Base-by-base conservation (phyloP, 495 filamentous ascomycete genomes). In the Tirmania nivea region DNA sequence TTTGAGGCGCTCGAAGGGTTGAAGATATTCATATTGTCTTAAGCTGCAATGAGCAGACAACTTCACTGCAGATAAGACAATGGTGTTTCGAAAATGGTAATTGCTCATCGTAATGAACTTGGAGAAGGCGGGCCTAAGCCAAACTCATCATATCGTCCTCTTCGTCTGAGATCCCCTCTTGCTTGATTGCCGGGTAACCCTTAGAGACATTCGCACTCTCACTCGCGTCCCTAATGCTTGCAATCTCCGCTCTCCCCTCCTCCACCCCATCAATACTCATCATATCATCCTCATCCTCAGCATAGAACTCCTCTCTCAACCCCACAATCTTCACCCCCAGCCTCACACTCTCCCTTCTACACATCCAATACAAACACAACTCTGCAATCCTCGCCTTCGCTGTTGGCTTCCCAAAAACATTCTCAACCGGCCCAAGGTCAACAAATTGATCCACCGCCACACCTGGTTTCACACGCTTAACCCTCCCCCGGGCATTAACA, bases 391-490 rank as follows among this genome's bases (percentile, higher is more conserved):
- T 54, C 21, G 63, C 61, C 47, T 39, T 60, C 10, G 61, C 61
- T 34, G 57, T 63, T 52, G 60, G 60, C 50, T 61, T 64, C 5
- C 61, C 61, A 34, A 37, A 58, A 16, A 61, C 47, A 9, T 54
- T 63, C 31, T 54, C 54, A 7, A 64, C 19, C 12, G 61, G 61
- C 8, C 61, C 61, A 53, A 64, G 52, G 42, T 57, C 57, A 31
- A 58, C 53, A 52, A 53, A 50, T 25, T 55, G 54, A 12, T 59
- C 56, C 7, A 53, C 57, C 8, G 4, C 39, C 39, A 45, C 12
- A 14, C 14, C 14, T 19, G 39, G 39, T 19, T 54, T 51, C 11
- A 50, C 51, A 10, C 61, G 55, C 36, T 36, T 60, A 39, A 64
- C 54, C 35, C 56, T 58, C 16, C 58, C 61, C 0, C 17, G 39